Conservation (phyloP, 768 basidiomycete species). For the Tephrocybe sp. region DNA sequence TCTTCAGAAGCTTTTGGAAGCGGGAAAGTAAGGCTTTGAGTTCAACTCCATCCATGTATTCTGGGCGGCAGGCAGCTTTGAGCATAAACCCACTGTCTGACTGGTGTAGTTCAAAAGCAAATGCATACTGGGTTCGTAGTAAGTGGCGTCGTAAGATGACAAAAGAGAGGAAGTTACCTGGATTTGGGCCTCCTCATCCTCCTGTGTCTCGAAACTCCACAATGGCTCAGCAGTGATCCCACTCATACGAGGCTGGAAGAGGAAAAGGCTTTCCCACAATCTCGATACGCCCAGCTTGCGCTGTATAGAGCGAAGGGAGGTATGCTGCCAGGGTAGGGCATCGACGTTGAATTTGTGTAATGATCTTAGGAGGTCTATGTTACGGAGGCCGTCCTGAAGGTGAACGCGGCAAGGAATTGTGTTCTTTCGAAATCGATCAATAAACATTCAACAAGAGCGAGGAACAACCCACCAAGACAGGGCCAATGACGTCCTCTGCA, state of each 20-base stretch:
- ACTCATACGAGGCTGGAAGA: slow-evolving; percentile 36
- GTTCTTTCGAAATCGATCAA: slow-evolving; percentile 29
- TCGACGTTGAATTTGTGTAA: slow-evolving; percentile 39
- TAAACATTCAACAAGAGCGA: not conserved
- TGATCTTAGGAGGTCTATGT: slow-evolving; percentile 32
- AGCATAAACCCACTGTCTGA: slow-evolving; percentile 27
- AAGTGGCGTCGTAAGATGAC: not conserved
- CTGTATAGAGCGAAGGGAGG: slow-evolving; percentile 43
- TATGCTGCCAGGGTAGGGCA: slow-evolving; percentile 43
- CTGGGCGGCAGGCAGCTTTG: slow-evolving; percentile 33
- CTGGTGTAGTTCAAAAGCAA: slow-evolving; percentile 43
- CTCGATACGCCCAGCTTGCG: slow-evolving; percentile 25
- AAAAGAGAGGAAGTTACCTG: slow-evolving; percentile 23
- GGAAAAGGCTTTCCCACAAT: slow-evolving; percentile 44
- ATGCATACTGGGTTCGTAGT: slow-evolving; percentile 34
- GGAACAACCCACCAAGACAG: slow-evolving; percentile 38
- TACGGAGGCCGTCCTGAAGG: slow-evolving; percentile 23
- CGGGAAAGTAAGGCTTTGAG: slow-evolving; percentile 21
- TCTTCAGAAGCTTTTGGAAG: slow-evolving; percentile 15
- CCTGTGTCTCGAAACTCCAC: slow-evolving; percentile 27
- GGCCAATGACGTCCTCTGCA: slow-evolving; percentile 45
- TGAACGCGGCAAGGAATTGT: slow-evolving; percentile 44
- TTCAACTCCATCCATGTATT: slow-evolving; percentile 24
- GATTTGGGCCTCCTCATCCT: slow-evolving; percentile 20
- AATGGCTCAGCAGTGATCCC: slow-evolving; percentile 15